Evolutionary conservation across 2,329 filamentous ascomycete species (phyloP), one percentile per base, ranked within the genome.

Genomic region (Pseudogymnoascus sp.): DNA sequence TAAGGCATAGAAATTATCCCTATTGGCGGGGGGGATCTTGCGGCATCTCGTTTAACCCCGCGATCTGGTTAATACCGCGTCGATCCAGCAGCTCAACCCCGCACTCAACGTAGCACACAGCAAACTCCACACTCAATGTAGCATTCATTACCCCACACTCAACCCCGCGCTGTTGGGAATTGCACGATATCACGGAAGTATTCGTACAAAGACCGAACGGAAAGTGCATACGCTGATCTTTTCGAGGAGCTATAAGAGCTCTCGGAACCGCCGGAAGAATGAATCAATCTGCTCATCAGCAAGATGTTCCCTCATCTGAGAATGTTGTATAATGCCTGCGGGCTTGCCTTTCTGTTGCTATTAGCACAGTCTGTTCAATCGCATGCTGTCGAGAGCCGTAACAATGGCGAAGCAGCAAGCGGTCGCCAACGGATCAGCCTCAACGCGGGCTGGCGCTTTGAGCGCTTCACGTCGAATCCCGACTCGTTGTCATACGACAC

Each of bases 371-470:
- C 50, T 11, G 50, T 21, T 33, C 50, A 33, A 56, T 56, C 50
- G 17, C 50, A 56, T 56, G n/a, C 17, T 15, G 17, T 56, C 29
- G 50, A 56, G 29, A n/a, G 50, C 29, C 50, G 50, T 21, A 33
- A 56, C 10, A 33, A 56, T 33, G 50, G 11, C 6, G 50, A n/a
- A 7, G 29, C 50, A 33, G 46, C 46, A 56, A 56, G 29, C 29
- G 50, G 50, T 17, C 50, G 50, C 11, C 50, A 56, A 10, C 29
- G 26, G 29, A 33, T 56, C 50, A 56, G 50, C 50, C 50, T 56
- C 40, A 76, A 77, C 62, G 67, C 66, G 4, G 73, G 67, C n/a
- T 78, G 77, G 77, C 70, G 71, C 7, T 78, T 78, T 64, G 68
- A 68, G 35, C 75, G 75, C 17, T 74, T 71, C 13, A 71, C 70